Conservation (phyloP, 352 stramenopile species). For the Pythium pectinolyticum region DNA sequence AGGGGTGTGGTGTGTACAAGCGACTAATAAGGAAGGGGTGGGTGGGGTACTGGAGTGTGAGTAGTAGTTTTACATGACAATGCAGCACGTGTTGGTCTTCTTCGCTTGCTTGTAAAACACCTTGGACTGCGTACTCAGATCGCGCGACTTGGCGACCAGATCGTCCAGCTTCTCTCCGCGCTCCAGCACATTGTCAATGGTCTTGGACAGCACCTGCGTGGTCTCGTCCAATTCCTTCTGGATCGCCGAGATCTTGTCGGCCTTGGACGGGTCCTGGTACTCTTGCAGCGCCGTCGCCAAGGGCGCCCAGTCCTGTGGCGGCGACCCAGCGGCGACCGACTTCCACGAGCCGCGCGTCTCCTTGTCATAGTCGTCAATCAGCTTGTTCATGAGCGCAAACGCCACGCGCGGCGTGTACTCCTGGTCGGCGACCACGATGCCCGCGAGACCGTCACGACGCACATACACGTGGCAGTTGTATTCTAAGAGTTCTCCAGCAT, state of each 20-base stretch:
- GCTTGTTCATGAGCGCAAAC: constrained; percentile 96
- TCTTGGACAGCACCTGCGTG: constrained; percentile 98
- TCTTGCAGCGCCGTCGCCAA: constrained; percentile 93
- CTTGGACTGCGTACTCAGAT: constrained; percentile 98
- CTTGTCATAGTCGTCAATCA: constrained; percentile 96
- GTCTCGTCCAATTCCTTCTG: constrained; percentile 99
- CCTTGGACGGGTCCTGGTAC: constrained; percentile 97
- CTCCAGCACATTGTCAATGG: constrained; percentile 98
- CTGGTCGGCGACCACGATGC: constrained; percentile 95
- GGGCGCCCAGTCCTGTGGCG: constrained; percentile 89
- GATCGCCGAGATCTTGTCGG: constrained; percentile 99
- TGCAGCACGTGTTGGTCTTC: constrained; percentile 99
- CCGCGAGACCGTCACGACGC: constrained; percentile 94
- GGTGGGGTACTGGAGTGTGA: neutral
- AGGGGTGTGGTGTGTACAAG: too few species aligned
- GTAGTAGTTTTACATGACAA: constrained; percentile 91
- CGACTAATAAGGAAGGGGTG: too few species aligned
- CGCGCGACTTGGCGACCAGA: constrained; percentile 98
- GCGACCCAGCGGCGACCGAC: constrained; percentile 36
- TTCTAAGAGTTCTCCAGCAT: too few species aligned
- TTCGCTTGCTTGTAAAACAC: constrained; percentile 99
- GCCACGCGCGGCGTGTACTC: constrained; percentile 98
- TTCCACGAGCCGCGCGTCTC: constrained; percentile 62
- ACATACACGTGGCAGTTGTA: constrained; percentile 99
- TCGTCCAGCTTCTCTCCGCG: constrained; percentile 98